phyloP scores from a whole-genome alignment of 441 rosid genomes.

The Mallotus repandus region DNA sequence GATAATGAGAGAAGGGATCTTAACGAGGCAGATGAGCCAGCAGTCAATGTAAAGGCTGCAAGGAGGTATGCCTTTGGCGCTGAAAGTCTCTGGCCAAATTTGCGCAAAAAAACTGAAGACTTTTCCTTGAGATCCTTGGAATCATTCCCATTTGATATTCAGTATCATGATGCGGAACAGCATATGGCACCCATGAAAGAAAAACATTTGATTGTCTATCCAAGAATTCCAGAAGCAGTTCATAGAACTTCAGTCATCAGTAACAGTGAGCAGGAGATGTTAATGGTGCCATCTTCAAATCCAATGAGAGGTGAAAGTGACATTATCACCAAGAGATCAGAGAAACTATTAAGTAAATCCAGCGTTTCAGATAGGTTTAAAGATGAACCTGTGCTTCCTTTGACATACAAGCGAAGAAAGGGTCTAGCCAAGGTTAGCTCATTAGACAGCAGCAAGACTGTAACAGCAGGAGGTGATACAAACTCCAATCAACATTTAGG shows the following conservation, averaged over 20 bases:
- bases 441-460: slow-evolving; percentile 27
- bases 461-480: slow-evolving; percentile 27
- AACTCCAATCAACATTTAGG: slow-evolving; percentile 23
- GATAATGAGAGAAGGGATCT: slow-evolving; percentile 25
- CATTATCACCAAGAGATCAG: slow-evolving; percentile 24
- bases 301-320: slow-evolving; percentile 31
- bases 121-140: slow-evolving; percentile 28
- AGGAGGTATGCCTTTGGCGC: slow-evolving; percentile 31
- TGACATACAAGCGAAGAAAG: slow-evolving; percentile 66
- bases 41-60: slow-evolving; percentile 24
- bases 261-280: slow-evolving; percentile 26
- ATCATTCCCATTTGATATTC: slow-evolving; percentile 31
- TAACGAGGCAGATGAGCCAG: slow-evolving; percentile 23
- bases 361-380: slow-evolving; percentile 31
- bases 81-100: slow-evolving; percentile 33
- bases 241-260: slow-evolving; percentile 27
- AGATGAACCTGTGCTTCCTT: slow-evolving; percentile 37
- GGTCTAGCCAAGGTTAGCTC: slow-evolving; percentile 35
- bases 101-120: slow-evolving; percentile 30
- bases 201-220: slow-evolving; percentile 23
- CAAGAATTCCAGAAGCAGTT: slow-evolving; percentile 29
- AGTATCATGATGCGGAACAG: slow-evolving; percentile 27
- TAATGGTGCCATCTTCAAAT: slow-evolving; percentile 27
- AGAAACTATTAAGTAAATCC: slow-evolving; percentile 26
- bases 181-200: slow-evolving; percentile 25